Evolutionary conservation across 768 basidiomycete genomes (phyloP).

Genomic region (Pisolithus marmoratus): DNA sequence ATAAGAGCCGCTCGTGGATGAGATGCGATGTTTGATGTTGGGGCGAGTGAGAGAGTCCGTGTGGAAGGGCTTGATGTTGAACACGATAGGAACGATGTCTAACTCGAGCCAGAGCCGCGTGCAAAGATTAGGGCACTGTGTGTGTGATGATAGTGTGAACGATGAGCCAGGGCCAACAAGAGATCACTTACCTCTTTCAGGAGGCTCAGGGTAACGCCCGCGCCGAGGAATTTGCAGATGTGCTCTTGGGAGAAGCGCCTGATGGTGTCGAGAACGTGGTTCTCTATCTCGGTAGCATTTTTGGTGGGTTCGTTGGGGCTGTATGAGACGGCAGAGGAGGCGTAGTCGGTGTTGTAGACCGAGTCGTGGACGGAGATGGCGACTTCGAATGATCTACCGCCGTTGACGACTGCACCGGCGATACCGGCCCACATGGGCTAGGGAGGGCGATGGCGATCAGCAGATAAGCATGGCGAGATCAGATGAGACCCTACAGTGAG

Average conservation of each 20-base stretch:
- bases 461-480: not conserved
- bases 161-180: conserved; percentile 4
- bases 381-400: conserved; percentile 59
- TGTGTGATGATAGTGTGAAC: conserved; percentile 16
- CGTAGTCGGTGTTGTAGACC: conserved; percentile 77
- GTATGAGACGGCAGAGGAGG: conserved; percentile 53
- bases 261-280: conserved; percentile 56
- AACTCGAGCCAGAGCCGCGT: conserved; percentile 79
- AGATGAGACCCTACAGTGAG: conserved; percentile 49
- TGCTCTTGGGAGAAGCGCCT: conserved; percentile 72
- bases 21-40: conserved; percentile 78
- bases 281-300: conserved; percentile 57
- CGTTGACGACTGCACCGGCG: conserved; percentile 55
- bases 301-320: conserved; percentile 44
- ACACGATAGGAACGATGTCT: conserved; percentile 81
- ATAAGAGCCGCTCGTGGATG: conserved; percentile 73
- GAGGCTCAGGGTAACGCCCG: conserved; percentile 67
- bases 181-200: conserved; percentile 52
- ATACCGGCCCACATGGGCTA: conserved; percentile 90
- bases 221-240: conserved; percentile 82
- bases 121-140: conserved; percentile 72
- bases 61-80: conserved; percentile 81
- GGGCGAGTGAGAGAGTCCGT: conserved; percentile 74
- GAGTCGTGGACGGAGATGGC: conserved; percentile 81
- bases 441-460: conserved; percentile 11